These are phyloP conservation scores for Sporothrix brasiliensis DNA, from an alignment of 2,329 filamentous ascomycete genomes.

Conservation along the genomic window DNA sequence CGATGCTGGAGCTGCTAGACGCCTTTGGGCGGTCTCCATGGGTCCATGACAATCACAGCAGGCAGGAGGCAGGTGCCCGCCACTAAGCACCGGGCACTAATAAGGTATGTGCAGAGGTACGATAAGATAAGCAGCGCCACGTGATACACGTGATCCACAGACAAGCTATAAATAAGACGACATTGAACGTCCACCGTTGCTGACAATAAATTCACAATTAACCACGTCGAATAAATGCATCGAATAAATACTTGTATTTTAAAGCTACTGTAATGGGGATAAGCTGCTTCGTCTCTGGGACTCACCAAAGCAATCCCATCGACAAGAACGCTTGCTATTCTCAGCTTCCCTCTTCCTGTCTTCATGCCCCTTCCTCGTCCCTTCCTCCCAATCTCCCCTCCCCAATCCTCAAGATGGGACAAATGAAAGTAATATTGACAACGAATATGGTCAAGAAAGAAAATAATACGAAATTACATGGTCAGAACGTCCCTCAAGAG, in stretches of 20 bases:
- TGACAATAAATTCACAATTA: background rate
- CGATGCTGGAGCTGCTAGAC: background rate
- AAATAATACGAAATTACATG: background rate
- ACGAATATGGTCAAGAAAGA: conserved; percentile 5
- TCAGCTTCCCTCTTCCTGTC: background rate
- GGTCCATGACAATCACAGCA: conserved; percentile 2
- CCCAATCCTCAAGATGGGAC: background rate
- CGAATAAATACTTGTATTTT: background rate
- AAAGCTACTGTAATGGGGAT: background rate
- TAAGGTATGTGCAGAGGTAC: background rate
- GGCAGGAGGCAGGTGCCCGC: conserved; percentile 14
- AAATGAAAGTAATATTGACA: background rate
- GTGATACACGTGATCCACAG: background rate
- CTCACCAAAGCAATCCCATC: background rate
- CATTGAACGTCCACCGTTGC: too few relatives aligned
- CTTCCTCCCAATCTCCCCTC: background rate
- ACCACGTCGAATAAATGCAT: background rate
- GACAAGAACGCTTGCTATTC: background rate
- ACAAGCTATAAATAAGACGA: too few relatives aligned
- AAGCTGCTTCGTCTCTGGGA: background rate
- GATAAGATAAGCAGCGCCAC: conserved; percentile 17
- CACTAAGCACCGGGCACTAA: conserved; percentile 1
- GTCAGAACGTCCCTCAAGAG: background rate
- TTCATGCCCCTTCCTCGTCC: background rate
- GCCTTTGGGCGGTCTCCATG: conserved; percentile 17